These are phyloP conservation scores for Coprinopsis cinerea DNA, from an alignment of 768 basidiomycete species.

Conservation along the genomic window DNA sequence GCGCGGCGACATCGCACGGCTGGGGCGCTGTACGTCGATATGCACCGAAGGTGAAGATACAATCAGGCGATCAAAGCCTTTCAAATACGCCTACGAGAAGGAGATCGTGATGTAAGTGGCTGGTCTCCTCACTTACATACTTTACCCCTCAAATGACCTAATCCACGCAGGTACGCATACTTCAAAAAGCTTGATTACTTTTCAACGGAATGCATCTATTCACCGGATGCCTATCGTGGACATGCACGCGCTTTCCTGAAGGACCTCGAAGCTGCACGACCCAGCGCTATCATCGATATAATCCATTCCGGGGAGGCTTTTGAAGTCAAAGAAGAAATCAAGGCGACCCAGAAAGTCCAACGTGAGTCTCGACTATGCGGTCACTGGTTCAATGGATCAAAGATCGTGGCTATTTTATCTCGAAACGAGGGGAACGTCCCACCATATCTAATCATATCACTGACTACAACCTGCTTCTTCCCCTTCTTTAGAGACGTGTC, in stretches of 20 bases:
- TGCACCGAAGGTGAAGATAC: slow-evolving; percentile 96
- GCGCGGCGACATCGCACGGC: slow-evolving; percentile 92
- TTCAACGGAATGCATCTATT: slow-evolving; percentile 98
- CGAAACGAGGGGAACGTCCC: neutral
- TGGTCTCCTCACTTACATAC: slow-evolving; percentile 1
- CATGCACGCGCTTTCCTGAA: slow-evolving; percentile 94
- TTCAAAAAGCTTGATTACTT: slow-evolving; percentile 99
- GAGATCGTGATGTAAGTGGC: slow-evolving; percentile 91
- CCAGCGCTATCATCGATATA: slow-evolving; percentile 95
- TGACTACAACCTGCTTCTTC: slow-evolving; percentile 5
- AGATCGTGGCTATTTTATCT: neutral
- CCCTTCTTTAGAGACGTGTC: slow-evolving; percentile 67
- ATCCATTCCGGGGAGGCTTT: slow-evolving; percentile 95
- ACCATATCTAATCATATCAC: neutral
- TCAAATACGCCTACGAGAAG: slow-evolving; percentile 99
- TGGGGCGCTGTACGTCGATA: slow-evolving; percentile 90
- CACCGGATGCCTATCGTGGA: slow-evolving; percentile 96
- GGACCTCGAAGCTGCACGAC: slow-evolving; percentile 89
- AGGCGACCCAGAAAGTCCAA: slow-evolving; percentile 74
- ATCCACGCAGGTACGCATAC: slow-evolving; percentile 81
- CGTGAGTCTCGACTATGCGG: slow-evolving; percentile 45
- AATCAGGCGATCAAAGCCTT: slow-evolving; percentile 96
- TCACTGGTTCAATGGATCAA: slow-evolving; percentile 5
- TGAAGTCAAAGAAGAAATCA: slow-evolving; percentile 80
- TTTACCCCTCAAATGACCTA: slow-evolving; percentile 2